Evolutionary conservation across 148 eudicot species (phyloP).

Genomic region (Rhododendron vialii): DNA sequence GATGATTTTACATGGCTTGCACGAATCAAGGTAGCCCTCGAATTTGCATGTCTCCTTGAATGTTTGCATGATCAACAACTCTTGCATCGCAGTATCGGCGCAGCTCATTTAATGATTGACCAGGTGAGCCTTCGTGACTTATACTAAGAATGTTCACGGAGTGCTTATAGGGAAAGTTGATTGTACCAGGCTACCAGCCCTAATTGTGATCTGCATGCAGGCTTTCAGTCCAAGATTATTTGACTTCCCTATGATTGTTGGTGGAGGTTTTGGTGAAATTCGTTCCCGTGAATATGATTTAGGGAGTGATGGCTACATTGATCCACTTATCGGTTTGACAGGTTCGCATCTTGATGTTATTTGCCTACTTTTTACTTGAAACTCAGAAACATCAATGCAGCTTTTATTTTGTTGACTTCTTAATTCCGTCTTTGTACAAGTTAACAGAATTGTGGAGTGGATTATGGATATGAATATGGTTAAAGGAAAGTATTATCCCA

Average conservation of each 20-base stretch:
- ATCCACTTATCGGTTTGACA: background rate
- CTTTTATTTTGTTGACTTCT: background rate
- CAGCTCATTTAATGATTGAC: background rate
- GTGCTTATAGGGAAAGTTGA: background rate
- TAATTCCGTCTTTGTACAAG: background rate
- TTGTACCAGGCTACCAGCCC: too few species aligned
- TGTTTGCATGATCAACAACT: background rate
- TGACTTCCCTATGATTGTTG: too few species aligned
- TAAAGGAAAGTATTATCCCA: too few species aligned
- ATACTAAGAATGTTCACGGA: background rate
- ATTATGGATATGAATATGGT: too few species aligned
- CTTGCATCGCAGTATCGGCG: background rate
- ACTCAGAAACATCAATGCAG: background rate
- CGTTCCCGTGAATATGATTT: too few species aligned
- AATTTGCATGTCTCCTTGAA: background rate
- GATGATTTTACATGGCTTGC: background rate
- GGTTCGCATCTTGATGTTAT: background rate
- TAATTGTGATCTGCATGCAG: background rate
- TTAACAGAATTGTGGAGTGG: too few species aligned
- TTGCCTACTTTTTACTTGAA: background rate
- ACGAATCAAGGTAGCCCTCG: background rate
- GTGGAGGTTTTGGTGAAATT: too few species aligned
- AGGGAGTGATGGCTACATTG: background rate
- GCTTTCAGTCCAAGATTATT: too few species aligned
- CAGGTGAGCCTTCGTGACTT: background rate